A percentile compares a stretch with the other conserved stretches of the same genome.
Conservation (phyloP, 768 basidiomycete genomes). For the Kwoniella shandongensis region DNA sequence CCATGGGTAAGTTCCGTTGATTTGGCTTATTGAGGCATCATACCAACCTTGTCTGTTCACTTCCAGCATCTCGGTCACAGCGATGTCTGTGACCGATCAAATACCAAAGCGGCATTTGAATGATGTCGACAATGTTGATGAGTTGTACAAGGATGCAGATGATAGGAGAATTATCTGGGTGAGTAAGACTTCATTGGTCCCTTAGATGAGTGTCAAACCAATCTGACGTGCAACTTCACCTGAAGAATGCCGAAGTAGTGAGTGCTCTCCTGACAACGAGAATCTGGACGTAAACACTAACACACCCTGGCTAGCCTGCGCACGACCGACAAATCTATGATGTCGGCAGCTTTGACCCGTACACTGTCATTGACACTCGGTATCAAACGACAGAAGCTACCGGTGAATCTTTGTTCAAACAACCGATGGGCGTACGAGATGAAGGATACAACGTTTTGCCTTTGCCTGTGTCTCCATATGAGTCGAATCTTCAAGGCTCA, state of each 20-base stretch:
- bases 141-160: not conserved
- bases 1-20: constrained; percentile 24
- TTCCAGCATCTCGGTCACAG: constrained; percentile 6
- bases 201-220: no score
- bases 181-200: not conserved
- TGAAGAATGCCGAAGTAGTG: constrained; percentile 1
- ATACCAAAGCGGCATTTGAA: not conserved
- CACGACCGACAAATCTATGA: constrained; percentile 8
- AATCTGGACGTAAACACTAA: no score
- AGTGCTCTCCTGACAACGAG: no score
- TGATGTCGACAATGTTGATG: not conserved
- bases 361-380: not conserved
- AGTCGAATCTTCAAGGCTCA: no score
- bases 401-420: not conserved
- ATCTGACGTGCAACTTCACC: not conserved
- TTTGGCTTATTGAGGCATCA: no score
- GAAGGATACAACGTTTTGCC: no score
- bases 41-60: no score
- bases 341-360: not conserved
- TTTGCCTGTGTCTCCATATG: no score
- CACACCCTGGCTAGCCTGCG: no score
- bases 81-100: not conserved
- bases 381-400: not conserved
- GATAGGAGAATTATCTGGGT: constrained; percentile 9
- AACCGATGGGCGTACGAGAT: constrained; percentile 5